These are phyloP conservation scores for Apophysomyces variabilis DNA, from an alignment of 371 early-diverging fungal genomes.

Conservation along the genomic window DNA sequence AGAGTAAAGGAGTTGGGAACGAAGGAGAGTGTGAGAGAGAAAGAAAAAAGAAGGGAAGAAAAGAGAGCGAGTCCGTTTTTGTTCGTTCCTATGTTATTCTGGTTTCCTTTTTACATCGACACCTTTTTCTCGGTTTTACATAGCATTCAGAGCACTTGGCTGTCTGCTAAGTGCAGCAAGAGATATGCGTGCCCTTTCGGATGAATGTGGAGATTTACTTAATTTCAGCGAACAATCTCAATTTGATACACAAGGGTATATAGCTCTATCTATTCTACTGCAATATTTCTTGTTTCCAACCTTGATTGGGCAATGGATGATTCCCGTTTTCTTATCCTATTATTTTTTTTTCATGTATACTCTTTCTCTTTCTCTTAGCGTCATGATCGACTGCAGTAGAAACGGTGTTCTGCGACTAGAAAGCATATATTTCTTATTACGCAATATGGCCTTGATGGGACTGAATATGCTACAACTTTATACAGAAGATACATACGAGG, in stretches of 20 bases:
- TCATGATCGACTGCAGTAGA: conserved; percentile 89
- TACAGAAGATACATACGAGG: conserved; percentile 87
- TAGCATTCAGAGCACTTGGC: conserved; percentile 83
- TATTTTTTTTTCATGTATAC: neutral
- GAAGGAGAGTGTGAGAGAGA: too few relatives aligned
- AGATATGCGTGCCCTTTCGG: conserved; percentile 39
- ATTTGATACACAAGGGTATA: conserved; percentile 72
- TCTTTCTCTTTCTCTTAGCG: conserved; percentile 32
- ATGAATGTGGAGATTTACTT: conserved; percentile 47
- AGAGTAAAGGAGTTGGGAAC: too few relatives aligned
- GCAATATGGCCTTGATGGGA: conserved; percentile 81
- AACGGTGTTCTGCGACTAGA: conserved; percentile 72
- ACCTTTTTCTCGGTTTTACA: neutral
- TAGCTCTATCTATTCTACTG: neutral
- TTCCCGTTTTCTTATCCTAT: too few relatives aligned
- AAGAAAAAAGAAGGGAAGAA: too few relatives aligned
- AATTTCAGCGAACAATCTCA: conserved; percentile 66
- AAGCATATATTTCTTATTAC: conserved; percentile 66
- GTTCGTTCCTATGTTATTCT: too few relatives aligned
- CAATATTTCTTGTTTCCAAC: too few relatives aligned
- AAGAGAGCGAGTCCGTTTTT: too few relatives aligned
- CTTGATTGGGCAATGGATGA: too few relatives aligned
- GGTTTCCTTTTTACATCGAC: too few relatives aligned
- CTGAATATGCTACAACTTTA: conserved; percentile 86
- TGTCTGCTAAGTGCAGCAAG: conserved; percentile 67